These are phyloP conservation scores for Pythium rishiriense DNA, from an alignment of 352 stramenopile genomes.

Conservation along the genomic window DNA sequence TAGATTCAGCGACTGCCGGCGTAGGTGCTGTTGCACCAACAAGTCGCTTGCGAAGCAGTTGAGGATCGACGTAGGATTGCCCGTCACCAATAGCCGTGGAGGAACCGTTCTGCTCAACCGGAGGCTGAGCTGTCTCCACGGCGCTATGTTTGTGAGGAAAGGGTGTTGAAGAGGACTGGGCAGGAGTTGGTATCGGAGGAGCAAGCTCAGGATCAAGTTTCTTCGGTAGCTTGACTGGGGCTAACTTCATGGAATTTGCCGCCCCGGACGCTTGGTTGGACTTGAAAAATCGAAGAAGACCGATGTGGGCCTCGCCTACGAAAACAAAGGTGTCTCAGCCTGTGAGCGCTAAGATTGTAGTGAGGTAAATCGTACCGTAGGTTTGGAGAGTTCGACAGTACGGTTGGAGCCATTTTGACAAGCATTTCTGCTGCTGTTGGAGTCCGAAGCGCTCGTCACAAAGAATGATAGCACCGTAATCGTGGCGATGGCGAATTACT, in stretches of 20 bases:
- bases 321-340: background rate
- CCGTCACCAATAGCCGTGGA: slow-evolving; percentile 66
- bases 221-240: background rate
- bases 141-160: background rate
- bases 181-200: background rate
- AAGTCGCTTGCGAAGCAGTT: slow-evolving; percentile 43
- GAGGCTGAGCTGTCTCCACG: background rate
- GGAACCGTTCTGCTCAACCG: background rate
- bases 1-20: background rate
- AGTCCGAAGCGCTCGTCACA: slow-evolving; percentile 96
- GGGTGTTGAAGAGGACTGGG: background rate
- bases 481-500: slow-evolving; percentile 97
- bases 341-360: no score
- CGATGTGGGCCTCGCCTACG: slow-evolving; percentile 79
- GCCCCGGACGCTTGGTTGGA: slow-evolving; percentile 55
- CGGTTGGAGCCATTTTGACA: slow-evolving; percentile 96
- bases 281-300: slow-evolving; percentile 83
- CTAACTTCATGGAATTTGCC: slow-evolving; percentile 10
- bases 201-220: slow-evolving; percentile 16
- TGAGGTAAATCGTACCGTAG: slow-evolving; percentile 50
- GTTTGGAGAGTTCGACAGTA: slow-evolving; percentile 63
- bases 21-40: background rate
- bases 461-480: slow-evolving; percentile 98
- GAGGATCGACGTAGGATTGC: slow-evolving; percentile 79
- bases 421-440: slow-evolving; percentile 85